These are phyloP conservation scores for Xylaria curta DNA, from an alignment of 495 filamentous ascomycete species.

Conservation along the genomic window DNA sequence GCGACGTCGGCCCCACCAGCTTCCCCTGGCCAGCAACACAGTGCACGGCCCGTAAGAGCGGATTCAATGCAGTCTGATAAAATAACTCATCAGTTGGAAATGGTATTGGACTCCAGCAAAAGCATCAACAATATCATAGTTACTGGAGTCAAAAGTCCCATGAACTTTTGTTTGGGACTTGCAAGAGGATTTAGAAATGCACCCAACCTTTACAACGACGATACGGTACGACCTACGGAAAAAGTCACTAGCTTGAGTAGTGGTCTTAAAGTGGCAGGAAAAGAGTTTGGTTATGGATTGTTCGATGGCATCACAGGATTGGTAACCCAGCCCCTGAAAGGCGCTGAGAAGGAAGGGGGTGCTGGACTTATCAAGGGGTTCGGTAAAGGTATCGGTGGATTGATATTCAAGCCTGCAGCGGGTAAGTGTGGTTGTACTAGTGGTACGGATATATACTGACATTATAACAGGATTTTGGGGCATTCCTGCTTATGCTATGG, in stretches of 20 bases:
- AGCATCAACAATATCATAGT: slow-evolving; percentile 71
- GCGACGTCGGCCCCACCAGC: slow-evolving; percentile 1
- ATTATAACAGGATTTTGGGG: slow-evolving; percentile 58
- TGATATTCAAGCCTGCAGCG: slow-evolving; percentile 72
- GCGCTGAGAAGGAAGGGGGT: slow-evolving; percentile 70
- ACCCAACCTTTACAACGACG: slow-evolving; percentile 78
- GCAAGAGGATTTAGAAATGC: slow-evolving; percentile 88
- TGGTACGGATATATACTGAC: slow-evolving; percentile 24
- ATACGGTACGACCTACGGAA: slow-evolving; percentile 69
- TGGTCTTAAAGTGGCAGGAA: slow-evolving; percentile 69
- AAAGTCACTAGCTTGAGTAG: slow-evolving; percentile 74
- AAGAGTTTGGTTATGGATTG: slow-evolving; percentile 70
- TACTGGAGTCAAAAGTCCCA: slow-evolving; percentile 74
- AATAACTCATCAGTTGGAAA: slow-evolving; percentile 51
- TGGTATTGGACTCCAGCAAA: slow-evolving; percentile 65
- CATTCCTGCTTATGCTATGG: slow-evolving; percentile 74
- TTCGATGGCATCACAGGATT: slow-evolving; percentile 77
- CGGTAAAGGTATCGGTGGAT: slow-evolving; percentile 75
- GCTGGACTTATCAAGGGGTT: slow-evolving; percentile 76
- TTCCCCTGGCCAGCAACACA: slow-evolving; percentile 26
- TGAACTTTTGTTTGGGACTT: slow-evolving; percentile 79
- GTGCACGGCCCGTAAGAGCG: slow-evolving; percentile 2
- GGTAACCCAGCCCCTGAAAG: slow-evolving; percentile 70
- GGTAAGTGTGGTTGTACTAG: slow-evolving; percentile 50
- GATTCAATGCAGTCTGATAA: slow-evolving; percentile 21